These are phyloP conservation scores for Chrysoporthe deuterocubensis DNA, from an alignment of 2,329 filamentous ascomycete species.

Conservation along the genomic window DNA sequence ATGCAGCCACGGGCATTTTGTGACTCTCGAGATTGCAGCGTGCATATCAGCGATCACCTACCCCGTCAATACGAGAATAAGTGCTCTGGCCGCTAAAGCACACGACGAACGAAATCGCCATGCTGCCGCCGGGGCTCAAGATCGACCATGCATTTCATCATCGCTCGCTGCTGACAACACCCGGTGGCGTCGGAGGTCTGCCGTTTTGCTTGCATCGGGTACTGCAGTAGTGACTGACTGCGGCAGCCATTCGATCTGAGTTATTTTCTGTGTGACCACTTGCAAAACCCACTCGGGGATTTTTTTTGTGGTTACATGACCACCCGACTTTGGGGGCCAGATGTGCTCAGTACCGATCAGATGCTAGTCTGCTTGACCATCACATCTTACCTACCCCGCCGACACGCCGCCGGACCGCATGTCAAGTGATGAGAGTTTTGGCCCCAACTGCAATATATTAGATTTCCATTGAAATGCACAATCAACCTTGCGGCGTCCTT, in stretches of 20 bases:
- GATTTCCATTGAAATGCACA: neutral
- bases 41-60: neutral
- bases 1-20: neutral
- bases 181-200: conserved; percentile 6
- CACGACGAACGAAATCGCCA: neutral
- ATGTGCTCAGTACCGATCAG: conserved; percentile 11
- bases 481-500: neutral
- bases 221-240: neutral
- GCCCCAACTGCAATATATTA: neutral
- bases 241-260: neutral
- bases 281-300: conserved; percentile 7
- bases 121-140: neutral
- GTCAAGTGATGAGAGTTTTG: conserved; percentile 5
- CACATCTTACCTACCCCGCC: conserved; percentile 1
- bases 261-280: neutral
- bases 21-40: neutral
- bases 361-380: conserved; percentile 12
- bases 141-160: neutral
- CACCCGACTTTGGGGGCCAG: conserved; percentile 10
- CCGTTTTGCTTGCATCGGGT: conserved; percentile 10
- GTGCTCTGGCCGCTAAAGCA: neutral
- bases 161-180: neutral
- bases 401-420: conserved; percentile 7
- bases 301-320: conserved; percentile 6
- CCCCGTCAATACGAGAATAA: neutral